These are phyloP conservation scores for sunflower (Helianthus annuus) DNA, from an alignment of 129 eudicot species.

Conservation along the genomic window HanXRQr2.0-SUNRISE NC_035445.2:6971657-6972156, in stretches of 20 bases:
- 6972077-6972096: slow-evolving; percentile 72
- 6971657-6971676: slow-evolving; percentile 65
- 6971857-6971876: slow-evolving; percentile 64
- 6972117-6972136: slow-evolving; percentile 71
- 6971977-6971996: slow-evolving; percentile 94
- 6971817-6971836: slow-evolving; percentile 82
- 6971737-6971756: slow-evolving; percentile 92
- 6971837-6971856: slow-evolving; percentile 73
- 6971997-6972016: slow-evolving; percentile 87
- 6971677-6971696: slow-evolving; percentile 67
- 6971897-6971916: slow-evolving; percentile 87
- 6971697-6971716: slow-evolving; percentile 67
- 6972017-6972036: slow-evolving; percentile 77
- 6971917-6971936: slow-evolving; percentile 86
- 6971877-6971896: slow-evolving; percentile 63
- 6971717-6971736: slow-evolving; percentile 78
- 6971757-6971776: slow-evolving; percentile 74
- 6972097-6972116: slow-evolving; percentile 75
- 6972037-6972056: slow-evolving; percentile 81
- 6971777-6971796: slow-evolving; percentile 73
- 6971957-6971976: slow-evolving; percentile 94
- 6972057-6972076: slow-evolving; percentile 75
- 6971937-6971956: slow-evolving; percentile 65
- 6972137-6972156: slow-evolving; percentile 52
- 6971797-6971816: slow-evolving; percentile 63